These are phyloP conservation scores for Colletotrichum spaethianum DNA, from an alignment of 2,329 filamentous ascomycete species.

Conservation along the genomic window DNA sequence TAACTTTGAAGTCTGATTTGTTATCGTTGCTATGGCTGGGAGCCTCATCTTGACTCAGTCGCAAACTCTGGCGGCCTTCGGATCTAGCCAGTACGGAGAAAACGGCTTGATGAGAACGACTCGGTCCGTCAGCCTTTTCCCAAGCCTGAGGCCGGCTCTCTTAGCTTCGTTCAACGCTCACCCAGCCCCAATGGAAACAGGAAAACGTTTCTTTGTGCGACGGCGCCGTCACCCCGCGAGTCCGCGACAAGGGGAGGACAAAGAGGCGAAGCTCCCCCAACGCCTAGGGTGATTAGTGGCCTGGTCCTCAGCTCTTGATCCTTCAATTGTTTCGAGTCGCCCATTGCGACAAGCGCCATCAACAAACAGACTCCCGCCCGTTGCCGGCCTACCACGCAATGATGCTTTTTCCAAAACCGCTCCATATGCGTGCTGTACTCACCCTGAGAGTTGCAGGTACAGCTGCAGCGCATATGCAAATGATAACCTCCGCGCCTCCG, in stretches of 20 bases:
- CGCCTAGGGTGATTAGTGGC: constrained; percentile 13
- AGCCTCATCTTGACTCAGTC: constrained; percentile 35
- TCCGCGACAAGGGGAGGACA: constrained; percentile 8
- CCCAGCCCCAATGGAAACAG: not conserved
- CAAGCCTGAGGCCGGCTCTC: not conserved
- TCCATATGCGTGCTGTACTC: constrained; percentile 8
- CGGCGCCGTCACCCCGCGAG: constrained; percentile 10
- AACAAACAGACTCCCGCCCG: constrained; percentile 28
- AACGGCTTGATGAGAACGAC: constrained; percentile 7
- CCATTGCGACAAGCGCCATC: constrained; percentile 24
- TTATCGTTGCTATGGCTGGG: constrained; percentile 32
- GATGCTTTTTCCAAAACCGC: constrained; percentile 8
- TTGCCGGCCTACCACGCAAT: constrained; percentile 24
- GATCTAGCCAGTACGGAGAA: constrained; percentile 9
- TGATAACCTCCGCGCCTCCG: constrained; percentile 28
- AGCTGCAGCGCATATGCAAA: constrained; percentile 10
- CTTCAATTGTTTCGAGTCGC: constrained; percentile 36
- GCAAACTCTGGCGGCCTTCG: constrained; percentile 3
- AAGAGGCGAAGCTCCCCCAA: constrained; percentile 31
- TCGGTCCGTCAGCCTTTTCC: constrained; percentile 12
- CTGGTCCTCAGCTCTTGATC: constrained; percentile 25
- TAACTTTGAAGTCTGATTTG: constrained; percentile 25
- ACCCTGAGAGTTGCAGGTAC: constrained; percentile 41
- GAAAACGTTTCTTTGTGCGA: constrained; percentile 20
- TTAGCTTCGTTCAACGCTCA: constrained; percentile 18